Evolutionary conservation across 805 yeast genomes (phyloP).

Genomic region (Yamadazyma ubonensis): DNA sequence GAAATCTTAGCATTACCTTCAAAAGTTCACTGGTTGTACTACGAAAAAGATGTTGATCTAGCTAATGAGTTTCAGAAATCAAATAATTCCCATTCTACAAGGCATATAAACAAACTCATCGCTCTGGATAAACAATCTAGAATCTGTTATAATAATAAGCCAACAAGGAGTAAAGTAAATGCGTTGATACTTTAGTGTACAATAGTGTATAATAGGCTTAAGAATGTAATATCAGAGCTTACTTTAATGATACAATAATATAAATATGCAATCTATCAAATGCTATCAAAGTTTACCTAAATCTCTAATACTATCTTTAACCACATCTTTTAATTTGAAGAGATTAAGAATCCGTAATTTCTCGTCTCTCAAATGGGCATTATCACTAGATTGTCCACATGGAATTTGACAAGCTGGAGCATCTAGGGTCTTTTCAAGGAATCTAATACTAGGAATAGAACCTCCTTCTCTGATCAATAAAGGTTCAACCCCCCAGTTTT

Average conservation of each 20-base stretch:
- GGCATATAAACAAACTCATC: conserved; percentile 23
- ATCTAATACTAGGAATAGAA: conserved; percentile 86
- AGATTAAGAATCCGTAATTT: conserved; percentile 76
- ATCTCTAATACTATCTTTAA: conserved; percentile 51
- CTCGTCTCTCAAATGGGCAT: conserved; percentile 90
- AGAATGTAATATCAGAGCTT: neutral
- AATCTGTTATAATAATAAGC: conserved; percentile 27
- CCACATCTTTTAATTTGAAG: conserved; percentile 66
- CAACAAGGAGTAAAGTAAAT: conserved; percentile 10
- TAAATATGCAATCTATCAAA: conserved; percentile 17
- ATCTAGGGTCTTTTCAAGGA: conserved; percentile 72
- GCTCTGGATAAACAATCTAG: conserved; percentile 12
- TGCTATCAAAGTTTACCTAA: neutral
- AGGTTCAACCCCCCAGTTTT: conserved; percentile 79
- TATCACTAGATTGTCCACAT: conserved; percentile 92
- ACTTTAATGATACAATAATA: neutral
- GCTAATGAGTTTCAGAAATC: conserved; percentile 12
- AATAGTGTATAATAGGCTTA: no score
- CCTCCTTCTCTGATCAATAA: conserved; percentile 94
- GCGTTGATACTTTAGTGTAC: conserved; percentile 9
- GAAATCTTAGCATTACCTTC: conserved; percentile 4
- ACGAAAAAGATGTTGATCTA: conserved; percentile 27
- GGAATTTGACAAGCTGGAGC: conserved; percentile 97
- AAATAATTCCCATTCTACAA: conserved; percentile 20
- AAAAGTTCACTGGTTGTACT: conserved; percentile 28